Evolutionary conservation across 163 green algal species (phyloP), one percentile per base, ranked within the genome.

Genomic region (Chlorella variabilis): DNA sequence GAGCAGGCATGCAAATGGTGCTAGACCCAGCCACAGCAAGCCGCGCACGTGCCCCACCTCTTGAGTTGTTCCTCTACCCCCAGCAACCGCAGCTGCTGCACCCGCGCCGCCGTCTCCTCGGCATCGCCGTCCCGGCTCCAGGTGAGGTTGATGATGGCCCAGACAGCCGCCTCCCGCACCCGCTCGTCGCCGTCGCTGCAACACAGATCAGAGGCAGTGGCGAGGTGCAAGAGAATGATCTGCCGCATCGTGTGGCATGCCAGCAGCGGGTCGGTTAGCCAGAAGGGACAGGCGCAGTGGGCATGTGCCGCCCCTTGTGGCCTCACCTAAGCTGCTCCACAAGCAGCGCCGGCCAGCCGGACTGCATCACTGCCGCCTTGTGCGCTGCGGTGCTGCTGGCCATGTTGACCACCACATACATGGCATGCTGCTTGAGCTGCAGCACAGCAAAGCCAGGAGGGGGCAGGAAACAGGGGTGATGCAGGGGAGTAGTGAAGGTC

Each of bases 371-470:
- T 39, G 81, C 65, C 31, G 88, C 79, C 76, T 96, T 95, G 59
- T 93, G 83, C 15, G 80, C 71, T 25, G 85, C 51, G 2, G 65
- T 80, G 38, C 91, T 91, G 29, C 87, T 89, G 8, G 84, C 73
- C 25, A 96, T 76, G 84, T 96, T 95, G 77, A 85, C 87, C 6
- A 92, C 58, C 1, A 83, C 83, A 76, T 92, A 93, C 61, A 94
- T 80, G 21, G 90, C 91, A 39, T 95, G 90, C 67, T 83, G 41
- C 71, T 66, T 83, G 42, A 76, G 71, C 62, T 84, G 42, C 70
- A 54, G 54, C 54, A 63, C 11, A 11, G 45, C 45, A 54, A 15
- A 21, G 20, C n/a, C 21, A 45, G 51, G n/a, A n/a, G n/a, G n/a
- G n/a, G n/a, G n/a, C n/a, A n/a, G n/a, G n/a, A n/a, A n/a, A n/a